Evolutionary conservation across 2,329 filamentous ascomycete species (phyloP), one percentile per base, ranked within the genome.

Genomic region (Mariannaea sp.): DNA sequence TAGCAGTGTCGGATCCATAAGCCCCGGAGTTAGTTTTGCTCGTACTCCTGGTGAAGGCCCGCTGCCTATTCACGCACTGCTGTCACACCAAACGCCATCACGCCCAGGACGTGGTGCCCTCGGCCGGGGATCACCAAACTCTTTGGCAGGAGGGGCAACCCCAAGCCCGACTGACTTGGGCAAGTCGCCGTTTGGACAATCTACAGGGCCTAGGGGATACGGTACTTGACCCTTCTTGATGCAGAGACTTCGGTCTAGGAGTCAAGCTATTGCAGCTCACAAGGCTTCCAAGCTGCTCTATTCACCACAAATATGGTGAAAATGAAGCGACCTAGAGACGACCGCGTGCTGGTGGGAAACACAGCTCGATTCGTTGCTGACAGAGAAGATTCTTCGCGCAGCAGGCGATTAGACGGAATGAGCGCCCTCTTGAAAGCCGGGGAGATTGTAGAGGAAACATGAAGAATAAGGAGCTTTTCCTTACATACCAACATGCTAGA

Each of bases 341-440:
- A 63, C 13, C 68, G 73, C 38, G 66, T 71, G 20, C 35, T 69
- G 38, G 73, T 70, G 68, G 68, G 63, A 6, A 51, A 65, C 12
- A 58, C 63, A 27, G 55, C 62, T 41, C 59, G 65, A 42, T 52
- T 61, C 5, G 41, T 53, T 14, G 50, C 58, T 4, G 43, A 62
- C 13, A 69, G 33, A 22, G 43, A 59, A 13, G 44, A 45, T 17
- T 58, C 58, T 5, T 65, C 69, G 5, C 30, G 43, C 3, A 70
- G 62, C 40, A 40, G 52, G 8, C 66, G 66, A 3, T 68, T 85
- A 16, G 82, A 86, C 56, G 82, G 83, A 2, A 82, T 86, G 70
- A 83, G 75, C 54, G 83, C 83, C 6, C 70, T 86, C 9, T 66
- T 86, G 2, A 76, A 75, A 55, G 83, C 83, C 8, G 81, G 82